These are phyloP conservation scores for Artemisia tridentata DNA, from an alignment of 129 eudicot species.

Conservation along the genomic window DNA sequence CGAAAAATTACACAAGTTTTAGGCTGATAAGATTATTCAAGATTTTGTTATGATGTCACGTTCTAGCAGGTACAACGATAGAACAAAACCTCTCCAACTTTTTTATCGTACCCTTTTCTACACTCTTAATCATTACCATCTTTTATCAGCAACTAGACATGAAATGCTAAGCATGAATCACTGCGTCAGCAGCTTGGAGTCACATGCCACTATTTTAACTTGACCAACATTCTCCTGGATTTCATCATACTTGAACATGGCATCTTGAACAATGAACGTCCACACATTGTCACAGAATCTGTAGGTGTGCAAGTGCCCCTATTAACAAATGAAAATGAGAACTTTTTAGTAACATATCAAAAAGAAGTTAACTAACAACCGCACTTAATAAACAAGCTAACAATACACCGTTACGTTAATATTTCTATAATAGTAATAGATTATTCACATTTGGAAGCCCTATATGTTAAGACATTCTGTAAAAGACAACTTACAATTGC, in stretches of 20 bases:
- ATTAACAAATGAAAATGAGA: conserved; percentile 7
- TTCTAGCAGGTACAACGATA: conserved; percentile 17
- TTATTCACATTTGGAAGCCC: no score
- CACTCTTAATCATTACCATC: conserved; percentile 20
- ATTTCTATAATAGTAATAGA: no score
- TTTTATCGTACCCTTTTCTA: conserved; percentile 28
- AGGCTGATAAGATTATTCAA: conserved; percentile 21
- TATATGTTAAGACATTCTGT: no score
- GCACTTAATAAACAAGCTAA: no score
- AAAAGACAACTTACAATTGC: no score
- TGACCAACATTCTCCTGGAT: no score
- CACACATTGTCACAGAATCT: no score
- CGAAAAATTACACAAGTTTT: conserved; percentile 23
- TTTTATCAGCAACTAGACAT: conserved; percentile 29
- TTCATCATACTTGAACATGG: no score
- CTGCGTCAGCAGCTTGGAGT: conserved; percentile 43
- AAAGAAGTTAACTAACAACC: conserved; percentile 9
- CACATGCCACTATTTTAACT: not conserved
- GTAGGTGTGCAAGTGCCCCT: conserved; percentile 51
- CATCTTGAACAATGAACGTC: no score
- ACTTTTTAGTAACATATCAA: conserved; percentile 7
- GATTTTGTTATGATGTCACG: conserved; percentile 22
- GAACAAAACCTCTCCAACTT: conserved; percentile 22
- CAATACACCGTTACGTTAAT: no score
- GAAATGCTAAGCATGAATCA: conserved; percentile 26